A percentile compares a stretch with the other conserved stretches of the same genome.
These are phyloP conservation scores for Backusella liffmaniae DNA, from an alignment of 192 early-diverging fungal species.

Conservation along the genomic window DNA sequence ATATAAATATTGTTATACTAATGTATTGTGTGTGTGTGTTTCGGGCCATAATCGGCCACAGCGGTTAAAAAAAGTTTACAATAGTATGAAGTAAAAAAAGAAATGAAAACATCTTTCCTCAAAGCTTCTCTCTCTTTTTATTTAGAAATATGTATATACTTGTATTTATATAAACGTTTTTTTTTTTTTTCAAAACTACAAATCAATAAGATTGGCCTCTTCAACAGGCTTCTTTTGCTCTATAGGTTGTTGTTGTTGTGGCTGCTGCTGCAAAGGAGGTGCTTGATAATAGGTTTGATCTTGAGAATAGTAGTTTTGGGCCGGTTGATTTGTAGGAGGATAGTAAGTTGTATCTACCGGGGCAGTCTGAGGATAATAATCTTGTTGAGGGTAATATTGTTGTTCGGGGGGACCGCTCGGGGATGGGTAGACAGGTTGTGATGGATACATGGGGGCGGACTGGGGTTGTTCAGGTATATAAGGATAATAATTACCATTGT, in stretches of 20 bases:
- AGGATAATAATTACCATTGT: background rate
- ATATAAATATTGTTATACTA: too few species aligned
- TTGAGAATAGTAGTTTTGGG: background rate
- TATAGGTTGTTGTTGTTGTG: background rate
- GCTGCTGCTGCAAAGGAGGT: background rate
- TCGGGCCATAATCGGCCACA: too few species aligned
- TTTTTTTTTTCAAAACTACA: conserved; percentile 9
- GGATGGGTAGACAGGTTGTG: background rate
- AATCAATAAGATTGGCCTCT: conserved; percentile 16
- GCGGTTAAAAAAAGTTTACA: too few species aligned
- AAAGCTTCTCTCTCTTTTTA: background rate
- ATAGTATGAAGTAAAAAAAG: background rate
- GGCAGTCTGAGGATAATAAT: background rate
- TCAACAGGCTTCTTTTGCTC: conserved; percentile 21
- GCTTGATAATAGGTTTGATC: background rate
- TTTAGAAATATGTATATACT: background rate
- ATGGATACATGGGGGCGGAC: background rate
- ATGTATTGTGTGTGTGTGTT: too few species aligned
- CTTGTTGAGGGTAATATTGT: conserved; percentile 2
- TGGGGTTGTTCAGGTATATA: conserved; percentile 9
- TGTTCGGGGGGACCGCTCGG: conserved; percentile 1
- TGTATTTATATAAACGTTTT: background rate
- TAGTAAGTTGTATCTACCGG: background rate
- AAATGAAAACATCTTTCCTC: background rate
- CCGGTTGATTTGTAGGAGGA: conserved; percentile 2